These are phyloP conservation scores for Anethum foeniculum DNA, from an alignment of 140 eudicot genomes.

Conservation along the genomic window DNA sequence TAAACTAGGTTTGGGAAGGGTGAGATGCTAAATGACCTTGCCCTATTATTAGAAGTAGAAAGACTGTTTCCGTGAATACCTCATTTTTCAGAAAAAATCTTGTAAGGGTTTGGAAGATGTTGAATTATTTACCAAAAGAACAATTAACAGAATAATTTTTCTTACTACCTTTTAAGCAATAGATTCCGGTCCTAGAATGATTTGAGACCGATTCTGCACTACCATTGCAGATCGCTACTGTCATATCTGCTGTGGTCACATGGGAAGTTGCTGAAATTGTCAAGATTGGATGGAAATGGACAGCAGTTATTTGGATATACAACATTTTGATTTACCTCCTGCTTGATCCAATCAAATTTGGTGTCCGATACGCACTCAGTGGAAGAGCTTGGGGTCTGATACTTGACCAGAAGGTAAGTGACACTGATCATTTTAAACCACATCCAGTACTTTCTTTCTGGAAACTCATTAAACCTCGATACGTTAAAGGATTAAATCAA, in stretches of 20 bases:
- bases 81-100: not conserved
- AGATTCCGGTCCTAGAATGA: not conserved
- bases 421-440: not conserved
- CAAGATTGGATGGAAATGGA: constrained; percentile 65
- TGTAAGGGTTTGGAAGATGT: not conserved
- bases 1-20: not conserved
- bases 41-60: not conserved
- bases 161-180: not conserved
- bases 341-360: constrained; percentile 66
- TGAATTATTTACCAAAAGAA: not conserved
- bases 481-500: not conserved
- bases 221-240: constrained; percentile 50
- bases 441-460: too few relatives aligned
- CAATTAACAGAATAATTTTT: not conserved
- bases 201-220: not conserved
- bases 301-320: constrained; percentile 63
- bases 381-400: constrained; percentile 67
- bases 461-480: not conserved
- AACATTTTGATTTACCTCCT: constrained; percentile 52
- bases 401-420: constrained; percentile 41
- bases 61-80: not conserved
- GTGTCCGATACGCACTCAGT: constrained; percentile 46
- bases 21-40: not conserved
- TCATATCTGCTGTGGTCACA: constrained; percentile 44
- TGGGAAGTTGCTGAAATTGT: constrained; percentile 45